A percentile compares a stretch with the other conserved stretches of the same genome.
Evolutionary conservation across 345 rosid genomes (phyloP).

Genomic region (Eucalyptus victrix): DNA sequence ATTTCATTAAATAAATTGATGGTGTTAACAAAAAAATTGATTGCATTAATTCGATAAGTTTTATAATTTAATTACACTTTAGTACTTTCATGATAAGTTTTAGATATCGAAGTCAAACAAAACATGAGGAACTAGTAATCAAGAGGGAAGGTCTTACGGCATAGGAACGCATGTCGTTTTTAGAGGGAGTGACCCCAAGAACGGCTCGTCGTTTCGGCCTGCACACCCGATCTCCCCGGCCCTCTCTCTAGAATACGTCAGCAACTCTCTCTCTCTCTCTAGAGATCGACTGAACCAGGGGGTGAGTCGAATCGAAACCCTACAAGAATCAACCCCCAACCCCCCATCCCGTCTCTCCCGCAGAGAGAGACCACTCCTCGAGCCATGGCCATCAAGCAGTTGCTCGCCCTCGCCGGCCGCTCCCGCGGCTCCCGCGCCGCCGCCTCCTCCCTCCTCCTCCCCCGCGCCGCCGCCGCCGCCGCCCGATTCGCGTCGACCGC

Average conservation of each 20-base stretch:
- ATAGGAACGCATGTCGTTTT: neutral
- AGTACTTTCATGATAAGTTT: too few species aligned
- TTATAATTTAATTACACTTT: accelerated
- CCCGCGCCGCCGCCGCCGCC: constrained; percentile 30
- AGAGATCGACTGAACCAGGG: neutral
- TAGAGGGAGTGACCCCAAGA: neutral
- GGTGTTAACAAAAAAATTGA: accelerated
- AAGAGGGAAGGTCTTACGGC: neutral
- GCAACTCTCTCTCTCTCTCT: neutral
- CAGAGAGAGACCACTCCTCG: neutral
- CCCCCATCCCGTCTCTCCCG: neutral
- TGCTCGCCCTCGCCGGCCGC: neutral
- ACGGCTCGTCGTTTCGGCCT: neutral
- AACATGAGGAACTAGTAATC: accelerated
- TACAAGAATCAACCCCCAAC: neutral
- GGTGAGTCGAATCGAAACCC: neutral
- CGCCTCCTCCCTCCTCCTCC: neutral
- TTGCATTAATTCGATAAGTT: accelerated
- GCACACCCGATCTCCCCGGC: neutral
- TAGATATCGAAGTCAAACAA: neutral
- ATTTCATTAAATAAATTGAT: too few species aligned
- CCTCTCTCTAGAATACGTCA: neutral
- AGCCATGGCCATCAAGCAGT: neutral
- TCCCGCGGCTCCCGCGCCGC: constrained; percentile 45
- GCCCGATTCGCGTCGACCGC: constrained; percentile 31